Evolutionary conservation across 495 filamentous ascomycete genomes (phyloP), one percentile per base, ranked within the genome.

Genomic region (Xylaria scruposa): DNA sequence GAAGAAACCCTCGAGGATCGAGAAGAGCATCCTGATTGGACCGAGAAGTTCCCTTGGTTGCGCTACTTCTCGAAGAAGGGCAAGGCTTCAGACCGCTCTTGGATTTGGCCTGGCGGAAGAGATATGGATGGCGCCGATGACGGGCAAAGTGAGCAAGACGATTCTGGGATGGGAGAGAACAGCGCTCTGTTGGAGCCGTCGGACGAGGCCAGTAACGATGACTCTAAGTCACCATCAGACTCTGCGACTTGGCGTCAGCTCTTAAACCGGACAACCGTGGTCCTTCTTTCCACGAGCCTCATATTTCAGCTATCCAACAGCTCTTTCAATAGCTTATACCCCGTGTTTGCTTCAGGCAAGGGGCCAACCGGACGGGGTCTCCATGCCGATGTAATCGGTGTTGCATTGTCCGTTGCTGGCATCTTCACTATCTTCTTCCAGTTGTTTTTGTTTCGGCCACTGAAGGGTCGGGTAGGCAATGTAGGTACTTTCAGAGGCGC

Each of bases 251-350:
- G 86, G 70, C 78, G 78, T 6, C 79, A 87, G 49, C 82, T 95
- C 4, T 87, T 93, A 47, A 96, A 91, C 71, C 89, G 92, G 9
- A 92, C 95, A 63, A 97, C 94, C 0, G 76, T 97, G 38, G 82
- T 96, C 13, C 85, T 99, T 0, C 87, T 98, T 12, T 76, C 88
- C 38, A 95, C 94, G 2, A 97, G 95, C 75, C 83, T 95, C 38
- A 90, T 97, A 46, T 97, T 98, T 78, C 93, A 97, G 66, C 85
- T 98, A 33, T 89, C 90, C 65, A 97, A 97, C 78, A 91, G 97
- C 71, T 90, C 93, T 13, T 97, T 94, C 85, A 96, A 94, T 77
- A 93, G 93, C 26, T 84, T 98, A 1, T 98, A 97, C 75, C 94
- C 96, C 0, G 95, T 98, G 59, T 99, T 98, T 75, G 91, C 89